Evolutionary conservation across 805 yeast genomes (phyloP).

Genomic region (Yamadazyma sp.): DNA sequence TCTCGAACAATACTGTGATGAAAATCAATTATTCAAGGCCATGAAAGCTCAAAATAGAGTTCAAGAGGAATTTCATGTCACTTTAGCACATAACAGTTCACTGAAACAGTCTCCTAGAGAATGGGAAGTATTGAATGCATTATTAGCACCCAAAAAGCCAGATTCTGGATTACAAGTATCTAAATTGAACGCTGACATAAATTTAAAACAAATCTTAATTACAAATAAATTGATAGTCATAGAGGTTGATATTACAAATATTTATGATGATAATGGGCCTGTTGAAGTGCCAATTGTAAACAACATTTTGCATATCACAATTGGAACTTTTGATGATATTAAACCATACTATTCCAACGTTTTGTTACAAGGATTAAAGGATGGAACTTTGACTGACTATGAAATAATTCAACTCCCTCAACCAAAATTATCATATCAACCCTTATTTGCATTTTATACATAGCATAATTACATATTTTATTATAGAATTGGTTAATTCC

Average conservation of each 20-base stretch:
- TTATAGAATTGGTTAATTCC: too few relatives aligned
- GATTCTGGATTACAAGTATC: slow-evolving; percentile 19
- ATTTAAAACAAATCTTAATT: slow-evolving; percentile 42
- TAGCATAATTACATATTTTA: too few relatives aligned
- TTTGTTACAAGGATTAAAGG: slow-evolving; percentile 2
- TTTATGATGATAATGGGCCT: background rate
- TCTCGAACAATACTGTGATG: slow-evolving; percentile 7
- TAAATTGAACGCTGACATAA: slow-evolving; percentile 14
- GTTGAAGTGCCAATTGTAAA: slow-evolving; percentile 7
- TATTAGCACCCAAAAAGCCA: slow-evolving; percentile 21
- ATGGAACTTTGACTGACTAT: background rate
- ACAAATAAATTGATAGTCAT: slow-evolving; percentile 52
- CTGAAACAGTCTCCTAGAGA: slow-evolving; percentile 1
- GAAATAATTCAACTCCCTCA: background rate
- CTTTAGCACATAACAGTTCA: slow-evolving; percentile 49
- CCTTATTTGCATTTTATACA: slow-evolving; percentile 2
- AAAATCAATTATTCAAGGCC: slow-evolving; percentile 14
- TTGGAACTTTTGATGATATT: slow-evolving; percentile 11
- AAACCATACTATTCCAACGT: slow-evolving; percentile 12
- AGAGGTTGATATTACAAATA: slow-evolving; percentile 35
- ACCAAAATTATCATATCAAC: slow-evolving; percentile 1
- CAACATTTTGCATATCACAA: slow-evolving; percentile 10
- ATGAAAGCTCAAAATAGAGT: slow-evolving; percentile 34
- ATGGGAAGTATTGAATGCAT: slow-evolving; percentile 8
- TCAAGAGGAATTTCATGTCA: slow-evolving; percentile 62